Evolutionary conservation across 2,329 filamentous ascomycete genomes (phyloP).

Genomic region (Beauveria caledonica): DNA sequence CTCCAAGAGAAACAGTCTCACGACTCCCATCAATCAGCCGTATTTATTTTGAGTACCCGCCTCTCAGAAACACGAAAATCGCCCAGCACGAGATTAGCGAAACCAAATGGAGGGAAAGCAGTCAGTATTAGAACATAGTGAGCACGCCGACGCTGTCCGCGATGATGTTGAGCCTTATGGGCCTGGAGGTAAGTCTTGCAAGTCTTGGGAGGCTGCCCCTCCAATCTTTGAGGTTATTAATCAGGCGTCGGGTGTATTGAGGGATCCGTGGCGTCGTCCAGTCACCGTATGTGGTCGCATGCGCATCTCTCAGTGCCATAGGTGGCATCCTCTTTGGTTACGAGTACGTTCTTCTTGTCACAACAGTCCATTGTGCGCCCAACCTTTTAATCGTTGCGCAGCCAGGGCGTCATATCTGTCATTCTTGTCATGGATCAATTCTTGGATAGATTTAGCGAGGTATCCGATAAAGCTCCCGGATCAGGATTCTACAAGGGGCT

Average conservation of each 20-base stretch:
- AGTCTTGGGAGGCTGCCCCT: not conserved
- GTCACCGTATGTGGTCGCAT: not conserved
- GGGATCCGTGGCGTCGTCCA: not conserved
- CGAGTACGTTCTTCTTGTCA: not conserved
- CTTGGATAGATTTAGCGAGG: slow-evolving; percentile 24
- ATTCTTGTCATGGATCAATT: slow-evolving; percentile 30
- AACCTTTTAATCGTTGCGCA: not conserved
- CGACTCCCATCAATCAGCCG: no score
- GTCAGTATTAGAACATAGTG: not conserved
- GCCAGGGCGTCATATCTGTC: slow-evolving; percentile 33
- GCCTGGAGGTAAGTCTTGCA: not conserved
- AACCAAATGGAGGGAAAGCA: not conserved
- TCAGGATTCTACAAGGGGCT: not conserved
- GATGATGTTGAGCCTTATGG: not conserved
- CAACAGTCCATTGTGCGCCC: not conserved
- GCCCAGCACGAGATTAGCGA: not conserved
- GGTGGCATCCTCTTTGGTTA: not conserved
- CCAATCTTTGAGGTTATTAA: not conserved
- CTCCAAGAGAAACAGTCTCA: no score
- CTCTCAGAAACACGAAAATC: no score
- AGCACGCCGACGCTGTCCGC: not conserved
- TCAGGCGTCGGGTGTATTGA: not conserved
- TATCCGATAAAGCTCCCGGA: slow-evolving; percentile 22
- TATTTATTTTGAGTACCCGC: no score
- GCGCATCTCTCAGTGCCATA: not conserved